Conservation (phyloP, 495 filamentous ascomycete genomes). For the Umbilicaria muhlenbergii region DNA sequence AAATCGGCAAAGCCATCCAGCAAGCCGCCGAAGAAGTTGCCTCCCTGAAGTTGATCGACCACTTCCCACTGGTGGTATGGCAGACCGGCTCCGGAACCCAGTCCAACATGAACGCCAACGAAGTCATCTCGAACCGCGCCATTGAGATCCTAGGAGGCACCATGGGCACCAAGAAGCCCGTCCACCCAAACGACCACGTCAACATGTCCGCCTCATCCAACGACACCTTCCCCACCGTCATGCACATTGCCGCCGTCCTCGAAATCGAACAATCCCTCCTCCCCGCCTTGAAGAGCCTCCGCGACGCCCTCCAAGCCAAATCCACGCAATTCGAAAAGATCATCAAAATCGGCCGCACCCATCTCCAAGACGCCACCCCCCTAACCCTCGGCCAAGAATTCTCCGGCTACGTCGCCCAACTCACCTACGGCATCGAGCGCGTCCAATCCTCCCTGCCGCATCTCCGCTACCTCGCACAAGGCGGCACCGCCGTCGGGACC, state of each 20-base stretch:
- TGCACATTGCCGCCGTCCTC: constrained; percentile 96
- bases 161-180: constrained; percentile 93
- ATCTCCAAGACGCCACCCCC: constrained; percentile 94
- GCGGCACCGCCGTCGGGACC: constrained; percentile 92
- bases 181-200: constrained; percentile 98
- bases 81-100: constrained; percentile 97
- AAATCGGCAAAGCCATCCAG: constrained; percentile 84
- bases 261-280: constrained; percentile 79
- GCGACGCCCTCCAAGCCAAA: constrained; percentile 72
- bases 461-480: constrained; percentile 79
- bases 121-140: constrained; percentile 98
- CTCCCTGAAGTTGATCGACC: constrained; percentile 82
- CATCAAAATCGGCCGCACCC: constrained; percentile 98
- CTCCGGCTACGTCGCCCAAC: constrained; percentile 90
- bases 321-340: constrained; percentile 78
- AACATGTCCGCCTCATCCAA: constrained; percentile 98
- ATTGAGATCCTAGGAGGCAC: constrained; percentile 93
- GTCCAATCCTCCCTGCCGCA: constrained; percentile 70
- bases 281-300: constrained; percentile 65
- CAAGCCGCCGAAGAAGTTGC: constrained; percentile 90
- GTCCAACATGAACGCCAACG: constrained; percentile 99
- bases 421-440: constrained; percentile 79
- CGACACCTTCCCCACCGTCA: constrained; percentile 98
- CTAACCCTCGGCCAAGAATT: constrained; percentile 96
- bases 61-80: constrained; percentile 98